A percentile compares a stretch with the other conserved stretches of the same genome.
Conservation (phyloP, 352 stramenopile genomes). For the Phytopythium ostracodes region DNA sequence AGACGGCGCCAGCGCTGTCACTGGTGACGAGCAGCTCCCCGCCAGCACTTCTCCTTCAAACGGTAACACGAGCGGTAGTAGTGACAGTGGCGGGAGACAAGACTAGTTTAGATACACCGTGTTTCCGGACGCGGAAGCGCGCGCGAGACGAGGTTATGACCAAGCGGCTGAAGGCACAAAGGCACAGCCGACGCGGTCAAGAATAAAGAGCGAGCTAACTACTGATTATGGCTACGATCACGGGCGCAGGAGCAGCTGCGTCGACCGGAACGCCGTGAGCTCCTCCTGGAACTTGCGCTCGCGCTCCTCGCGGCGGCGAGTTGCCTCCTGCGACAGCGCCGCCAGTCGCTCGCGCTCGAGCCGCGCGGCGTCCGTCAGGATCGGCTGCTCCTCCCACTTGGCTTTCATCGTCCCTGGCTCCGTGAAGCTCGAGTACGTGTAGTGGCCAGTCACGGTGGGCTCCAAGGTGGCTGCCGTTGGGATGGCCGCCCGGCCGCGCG, state of each 20-base stretch:
- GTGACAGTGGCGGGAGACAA: conserved; percentile 3
- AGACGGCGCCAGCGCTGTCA: neutral
- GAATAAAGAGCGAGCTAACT: conserved; percentile 1
- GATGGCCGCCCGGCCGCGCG: neutral
- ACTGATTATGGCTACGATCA: neutral
- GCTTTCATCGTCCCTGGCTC: conserved; percentile 6
- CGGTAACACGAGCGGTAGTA: neutral
- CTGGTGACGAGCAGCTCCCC: neutral
- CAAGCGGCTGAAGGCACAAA: neutral
- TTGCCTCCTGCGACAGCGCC: conserved; percentile 24
- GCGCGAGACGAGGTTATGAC: neutral
- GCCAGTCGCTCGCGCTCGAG: conserved; percentile 21
- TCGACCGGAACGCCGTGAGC: conserved; percentile 33
- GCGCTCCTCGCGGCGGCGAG: conserved; percentile 31
- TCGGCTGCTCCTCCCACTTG: conserved; percentile 50
- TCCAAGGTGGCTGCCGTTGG: neutral
- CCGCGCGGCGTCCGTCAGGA: conserved; percentile 36
- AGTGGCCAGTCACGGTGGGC: neutral
- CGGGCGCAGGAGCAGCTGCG: neutral
- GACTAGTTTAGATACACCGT: neutral
- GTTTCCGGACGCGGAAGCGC: neutral
- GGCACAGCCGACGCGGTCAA: neutral
- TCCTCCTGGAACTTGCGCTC: conserved; percentile 55
- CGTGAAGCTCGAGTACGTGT: conserved; percentile 22
- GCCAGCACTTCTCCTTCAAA: neutral